A percentile compares a stretch with the other conserved stretches of the same genome.
Conservation (phyloP, 2,329 filamentous ascomycete genomes). For the Fonsecaea multimorphosa region DNA sequence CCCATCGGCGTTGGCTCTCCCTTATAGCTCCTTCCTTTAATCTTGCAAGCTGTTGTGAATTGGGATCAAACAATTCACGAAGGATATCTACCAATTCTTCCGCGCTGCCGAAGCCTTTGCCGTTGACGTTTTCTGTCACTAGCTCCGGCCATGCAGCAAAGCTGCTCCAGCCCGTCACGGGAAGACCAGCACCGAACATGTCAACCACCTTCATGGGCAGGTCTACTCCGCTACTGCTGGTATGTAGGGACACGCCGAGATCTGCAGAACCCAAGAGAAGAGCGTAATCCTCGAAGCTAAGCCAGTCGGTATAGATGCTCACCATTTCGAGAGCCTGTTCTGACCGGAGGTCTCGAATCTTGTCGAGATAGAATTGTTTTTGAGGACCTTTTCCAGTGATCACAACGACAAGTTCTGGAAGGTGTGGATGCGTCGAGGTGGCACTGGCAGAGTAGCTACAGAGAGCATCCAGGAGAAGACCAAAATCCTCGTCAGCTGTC, state of each 20-base stretch:
- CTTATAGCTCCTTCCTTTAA: constrained; percentile 72
- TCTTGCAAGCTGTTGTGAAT: constrained; percentile 61
- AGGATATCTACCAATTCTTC: constrained; percentile 70
- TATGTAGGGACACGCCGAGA: constrained; percentile 89
- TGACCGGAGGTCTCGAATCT: constrained; percentile 66
- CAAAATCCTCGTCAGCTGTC: constrained; percentile 97
- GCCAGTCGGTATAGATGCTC: constrained; percentile 80
- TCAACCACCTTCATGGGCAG: constrained; percentile 99
- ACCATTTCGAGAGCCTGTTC: constrained; percentile 71
- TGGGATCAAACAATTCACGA: constrained; percentile 65
- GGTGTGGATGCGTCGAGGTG: constrained; percentile 50
- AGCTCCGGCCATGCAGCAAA: constrained; percentile 91
- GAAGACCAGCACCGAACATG: constrained; percentile 95
- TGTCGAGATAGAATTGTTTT: constrained; percentile 72
- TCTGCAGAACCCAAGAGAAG: constrained; percentile 82
- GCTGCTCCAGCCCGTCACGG: constrained; percentile 82
- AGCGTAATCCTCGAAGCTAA: constrained; percentile 84
- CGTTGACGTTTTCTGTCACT: constrained; percentile 86
- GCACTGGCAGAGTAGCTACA: constrained; percentile 70
- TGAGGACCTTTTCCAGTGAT: constrained; percentile 95
- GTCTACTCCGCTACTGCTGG: constrained; percentile 91
- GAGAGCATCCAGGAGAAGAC: constrained; percentile 81
- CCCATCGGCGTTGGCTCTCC: constrained; percentile 82
- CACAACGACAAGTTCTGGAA: constrained; percentile 78
- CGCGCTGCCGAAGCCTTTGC: constrained; percentile 78